Evolutionary conservation across 2,329 filamentous ascomycete species (phyloP), one percentile per base, ranked within the genome.

Genomic region (Penicillium hordei): DNA sequence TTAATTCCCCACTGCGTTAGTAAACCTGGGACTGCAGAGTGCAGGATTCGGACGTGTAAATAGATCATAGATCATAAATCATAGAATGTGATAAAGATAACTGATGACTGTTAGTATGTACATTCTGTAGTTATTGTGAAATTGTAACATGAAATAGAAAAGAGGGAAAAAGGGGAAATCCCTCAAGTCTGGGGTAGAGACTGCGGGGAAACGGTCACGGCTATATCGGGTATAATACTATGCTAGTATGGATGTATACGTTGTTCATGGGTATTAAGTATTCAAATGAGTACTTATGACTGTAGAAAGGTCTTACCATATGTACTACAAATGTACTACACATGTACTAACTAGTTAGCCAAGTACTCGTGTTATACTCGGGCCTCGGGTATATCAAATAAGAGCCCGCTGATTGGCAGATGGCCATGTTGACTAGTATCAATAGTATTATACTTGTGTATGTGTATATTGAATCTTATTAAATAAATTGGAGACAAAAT

Each of bases 41-140:
- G 45, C 31, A 51, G 38, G 38, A 23, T 25, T 21, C 19, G 15
- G 55, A 59, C 23, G 21, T 66, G 60, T 68, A 62, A 53, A 66
- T 66, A 66, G 61, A 66, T 55, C 48, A 66, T 66, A 66, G 61
- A 66, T 55, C 48, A 60, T 67, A 67, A 59, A 66, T 42, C 51
- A 62, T 58, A 57, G 48, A 57, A 46, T 19, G 48, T 57, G 42
- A 25, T 38, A 49, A 61, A 56, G 38, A 61, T 57, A 56, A 34
- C 8, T 49, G 10, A 6, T 49, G 31, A 2, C 21, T 43, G 36
- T 29, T 29, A 15, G 7, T 8, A n/a, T 21, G 13, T 40, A 9
- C 1, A 13, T 10, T 9, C n/a, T 4, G 34, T n/a, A 23, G 23
- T 43, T 29, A 13, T 19, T 13, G 3, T 17, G 6, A 7, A 8